Evolutionary conservation across 306 rosid genomes (phyloP).

Genomic region (Benincasa hispida): DNA sequence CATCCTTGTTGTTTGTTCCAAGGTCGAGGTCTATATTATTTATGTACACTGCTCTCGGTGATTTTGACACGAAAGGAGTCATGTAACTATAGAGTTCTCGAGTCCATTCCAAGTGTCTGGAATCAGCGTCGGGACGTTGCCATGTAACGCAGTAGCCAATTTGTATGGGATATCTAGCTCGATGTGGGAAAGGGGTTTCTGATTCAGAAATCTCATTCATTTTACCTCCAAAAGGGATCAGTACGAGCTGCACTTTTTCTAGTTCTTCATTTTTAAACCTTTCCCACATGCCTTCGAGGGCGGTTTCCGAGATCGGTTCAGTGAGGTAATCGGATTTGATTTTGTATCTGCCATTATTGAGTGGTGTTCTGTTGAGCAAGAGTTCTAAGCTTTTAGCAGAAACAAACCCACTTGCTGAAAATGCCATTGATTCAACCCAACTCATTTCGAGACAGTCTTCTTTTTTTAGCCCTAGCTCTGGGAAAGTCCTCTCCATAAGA

Average conservation of each 20-base stretch:
- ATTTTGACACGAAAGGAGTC: not conserved
- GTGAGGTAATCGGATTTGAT: slow-evolving; percentile 54
- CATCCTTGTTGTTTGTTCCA: not conserved
- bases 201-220: slow-evolving; percentile 48
- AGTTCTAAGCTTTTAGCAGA: slow-evolving; percentile 17
- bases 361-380: slow-evolving; percentile 30
- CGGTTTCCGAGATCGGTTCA: slow-evolving; percentile 33
- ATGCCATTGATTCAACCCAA: slow-evolving; percentile 53
- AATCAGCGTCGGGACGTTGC: slow-evolving; percentile 21
- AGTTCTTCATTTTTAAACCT: slow-evolving; percentile 21
- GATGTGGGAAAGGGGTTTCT: slow-evolving; percentile 51
- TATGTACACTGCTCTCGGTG: not conserved
- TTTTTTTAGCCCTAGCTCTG: not conserved
- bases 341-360: slow-evolving; percentile 32
- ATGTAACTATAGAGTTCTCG: not conserved
- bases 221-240: slow-evolving; percentile 62
- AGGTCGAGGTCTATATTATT: not conserved
- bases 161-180: slow-evolving; percentile 49
- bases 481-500: not conserved
- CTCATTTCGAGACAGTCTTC: not conserved
- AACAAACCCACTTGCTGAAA: slow-evolving; percentile 21
- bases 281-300: slow-evolving; percentile 33
- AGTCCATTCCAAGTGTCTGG: slow-evolving; percentile 10
- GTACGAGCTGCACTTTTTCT: slow-evolving; percentile 24
- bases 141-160: slow-evolving; percentile 39